Conservation (phyloP, 805 yeast genomes). For the Candida tibetensis region DNA sequence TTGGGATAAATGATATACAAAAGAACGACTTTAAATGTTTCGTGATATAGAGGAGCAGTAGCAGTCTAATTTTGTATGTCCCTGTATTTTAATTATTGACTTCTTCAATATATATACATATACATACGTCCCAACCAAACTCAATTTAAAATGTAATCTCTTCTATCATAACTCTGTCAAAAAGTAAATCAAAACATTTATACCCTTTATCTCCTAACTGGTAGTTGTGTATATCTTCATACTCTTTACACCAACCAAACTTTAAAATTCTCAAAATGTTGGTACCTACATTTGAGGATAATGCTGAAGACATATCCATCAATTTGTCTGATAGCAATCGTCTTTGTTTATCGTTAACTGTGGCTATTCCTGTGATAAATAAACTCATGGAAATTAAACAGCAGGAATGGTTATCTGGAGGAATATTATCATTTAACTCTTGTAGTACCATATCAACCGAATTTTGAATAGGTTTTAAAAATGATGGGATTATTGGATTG, state of each 20-base stretch:
- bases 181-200: constrained; percentile 12
- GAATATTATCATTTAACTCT: constrained; percentile 5
- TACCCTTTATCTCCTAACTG: constrained; percentile 10
- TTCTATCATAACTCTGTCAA: constrained; percentile 10
- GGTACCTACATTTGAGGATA: constrained; percentile 10
- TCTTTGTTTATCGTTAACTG: constrained; percentile 4
- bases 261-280: constrained; percentile 8
- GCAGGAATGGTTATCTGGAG: constrained; percentile 9
- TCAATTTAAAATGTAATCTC: constrained; percentile 11
- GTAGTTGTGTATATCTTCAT: constrained; percentile 1
- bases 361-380: constrained; percentile 8
- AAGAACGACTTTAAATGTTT: neutral
- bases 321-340: constrained; percentile 2
- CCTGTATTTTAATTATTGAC: too few relatives aligned
- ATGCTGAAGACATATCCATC: constrained; percentile 1
- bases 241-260: constrained; percentile 11
- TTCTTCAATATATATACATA: too few relatives aligned
- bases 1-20: constrained; percentile 49
- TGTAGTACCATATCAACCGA: constrained; percentile 5
- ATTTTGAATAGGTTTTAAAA: constrained; percentile 8
- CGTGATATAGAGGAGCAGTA: neutral
- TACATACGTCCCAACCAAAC: too few relatives aligned
- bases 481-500: constrained; percentile 11
- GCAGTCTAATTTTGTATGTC: neutral
- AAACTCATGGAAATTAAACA: constrained; percentile 10